phyloP scores from a whole-genome alignment of 2,329 filamentous ascomycete species.

The Chaetomiaceae sp. region DNA sequence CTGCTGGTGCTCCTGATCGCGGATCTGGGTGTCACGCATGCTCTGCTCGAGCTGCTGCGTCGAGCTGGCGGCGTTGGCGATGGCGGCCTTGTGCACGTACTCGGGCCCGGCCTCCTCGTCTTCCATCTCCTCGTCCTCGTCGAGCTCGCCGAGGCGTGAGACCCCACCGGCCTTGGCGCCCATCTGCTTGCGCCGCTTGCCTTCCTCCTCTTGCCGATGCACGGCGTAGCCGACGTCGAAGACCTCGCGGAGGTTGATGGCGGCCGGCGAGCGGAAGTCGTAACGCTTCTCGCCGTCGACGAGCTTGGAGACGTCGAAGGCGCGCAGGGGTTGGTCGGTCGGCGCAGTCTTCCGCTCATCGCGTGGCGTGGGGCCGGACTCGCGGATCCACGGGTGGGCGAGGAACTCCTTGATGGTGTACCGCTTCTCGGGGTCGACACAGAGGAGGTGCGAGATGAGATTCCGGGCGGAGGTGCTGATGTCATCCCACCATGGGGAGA shows the following conservation, averaged over 20 bases:
- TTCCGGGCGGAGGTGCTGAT: conserved; percentile 95
- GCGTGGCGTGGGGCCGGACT: conserved; percentile 50
- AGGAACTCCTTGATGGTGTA: conserved; percentile 92
- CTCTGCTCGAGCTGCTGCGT: conserved; percentile 76
- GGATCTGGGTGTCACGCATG: conserved; percentile 75
- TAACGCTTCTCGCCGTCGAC: conserved; percentile 60
- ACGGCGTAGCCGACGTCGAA: conserved; percentile 99
- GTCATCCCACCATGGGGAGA: conserved; percentile 99
- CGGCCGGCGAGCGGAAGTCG: conserved; percentile 93
- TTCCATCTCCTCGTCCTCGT: conserved; percentile 56
- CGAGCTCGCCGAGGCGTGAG: conserved; percentile 53
- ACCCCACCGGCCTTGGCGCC: conserved; percentile 64
- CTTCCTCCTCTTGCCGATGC: conserved; percentile 92
- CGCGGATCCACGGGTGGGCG: conserved; percentile 86
- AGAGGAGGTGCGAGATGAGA: conserved; percentile 84
- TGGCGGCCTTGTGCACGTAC: conserved; percentile 31
- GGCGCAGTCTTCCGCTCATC: conserved; percentile 50
- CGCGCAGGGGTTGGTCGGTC: conserved; percentile 42
- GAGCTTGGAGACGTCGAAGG: conserved; percentile 51
- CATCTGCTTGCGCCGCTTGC: conserved; percentile 82
- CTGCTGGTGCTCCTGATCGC: conserved; percentile 49
- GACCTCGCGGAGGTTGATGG: conserved; percentile 90
- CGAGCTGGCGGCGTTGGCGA: conserved; percentile 21
- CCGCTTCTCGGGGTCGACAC: conserved; percentile 89
- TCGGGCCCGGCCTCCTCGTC: conserved; percentile 56